A percentile compares a stretch with the other conserved stretches of the same genome.
phyloP scores from a whole-genome alignment of 208 protist species.

The Trypanosomatidae sp. region DNA sequence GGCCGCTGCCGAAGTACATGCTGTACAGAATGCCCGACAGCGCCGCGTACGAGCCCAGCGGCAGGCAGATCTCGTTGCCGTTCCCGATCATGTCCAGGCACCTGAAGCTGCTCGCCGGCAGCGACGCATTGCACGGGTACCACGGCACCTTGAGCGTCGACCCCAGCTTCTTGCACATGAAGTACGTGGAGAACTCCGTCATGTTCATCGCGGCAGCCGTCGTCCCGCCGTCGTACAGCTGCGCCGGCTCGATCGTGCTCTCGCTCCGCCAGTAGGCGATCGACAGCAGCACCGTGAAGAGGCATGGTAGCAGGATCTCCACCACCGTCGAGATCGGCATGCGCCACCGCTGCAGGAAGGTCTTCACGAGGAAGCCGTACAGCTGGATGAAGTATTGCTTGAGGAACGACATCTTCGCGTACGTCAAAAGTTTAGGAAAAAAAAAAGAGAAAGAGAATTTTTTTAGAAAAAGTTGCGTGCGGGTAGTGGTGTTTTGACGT shows the following conservation, averaged over 20 bases:
- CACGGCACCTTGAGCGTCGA: constrained; percentile 20
- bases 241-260: constrained; percentile 17
- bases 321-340: constrained; percentile 47
- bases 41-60: not conserved
- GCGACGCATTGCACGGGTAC: constrained; percentile 31
- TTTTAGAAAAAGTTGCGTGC: too few species aligned
- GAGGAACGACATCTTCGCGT: too few species aligned
- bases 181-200: constrained; percentile 18
- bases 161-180: constrained; percentile 16
- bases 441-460: too few species aligned
- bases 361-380: constrained; percentile 71
- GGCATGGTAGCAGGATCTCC: constrained; percentile 64
- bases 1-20: constrained; percentile 40
- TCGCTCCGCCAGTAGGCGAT: constrained; percentile 55
- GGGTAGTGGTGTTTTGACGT: too few species aligned
- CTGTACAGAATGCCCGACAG: constrained; percentile 29
- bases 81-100: constrained; percentile 41
- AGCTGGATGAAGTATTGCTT: constrained; percentile 56
- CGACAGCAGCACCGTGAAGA: constrained; percentile 58
- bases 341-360: constrained; percentile 50
- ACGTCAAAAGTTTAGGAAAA: constrained; percentile 21
- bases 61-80: constrained; percentile 31
- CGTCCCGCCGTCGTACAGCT: constrained; percentile 26
- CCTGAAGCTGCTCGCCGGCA: not conserved
- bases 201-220: constrained; percentile 17